Percentiles rank a stretch among this genome's conserved stretches.
Evolutionary conservation across 2,329 filamentous ascomycete genomes (phyloP).

Genomic region (Madurella fahalii): DNA sequence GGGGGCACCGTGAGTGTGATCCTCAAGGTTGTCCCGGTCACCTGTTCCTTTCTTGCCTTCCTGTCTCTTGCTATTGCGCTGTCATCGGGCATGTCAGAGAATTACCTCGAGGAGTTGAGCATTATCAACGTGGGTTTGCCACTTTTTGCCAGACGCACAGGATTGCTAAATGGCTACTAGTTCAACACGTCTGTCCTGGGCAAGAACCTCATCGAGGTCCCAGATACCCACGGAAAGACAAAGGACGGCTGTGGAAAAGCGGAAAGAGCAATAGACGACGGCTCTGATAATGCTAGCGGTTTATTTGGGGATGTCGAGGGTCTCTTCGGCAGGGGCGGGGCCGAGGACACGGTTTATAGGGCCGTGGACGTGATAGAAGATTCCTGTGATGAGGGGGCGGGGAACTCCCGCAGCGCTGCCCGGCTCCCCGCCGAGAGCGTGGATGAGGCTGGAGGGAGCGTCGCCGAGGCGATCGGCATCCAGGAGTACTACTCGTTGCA

Average conservation of each 20-base stretch:
- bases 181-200: conserved; percentile 41
- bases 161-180: conserved; percentile 22
- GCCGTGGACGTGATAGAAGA: conserved; percentile 15
- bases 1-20: background rate
- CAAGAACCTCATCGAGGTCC: conserved; percentile 31
- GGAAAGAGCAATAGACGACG: conserved; percentile 21
- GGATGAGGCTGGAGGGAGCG: conserved; percentile 18
- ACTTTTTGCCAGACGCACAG: background rate
- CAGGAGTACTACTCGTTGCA: conserved; percentile 34
- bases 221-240: conserved; percentile 19
- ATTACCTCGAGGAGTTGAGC: conserved; percentile 12
- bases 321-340: background rate
- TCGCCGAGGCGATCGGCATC: conserved; percentile 30
- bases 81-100: conserved; percentile 5
- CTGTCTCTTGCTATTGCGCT: conserved; percentile 17
- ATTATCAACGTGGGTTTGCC: conserved; percentile 17
- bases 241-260: conserved; percentile 6
- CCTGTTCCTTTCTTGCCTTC: conserved; percentile 13
- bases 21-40: conserved; percentile 14
- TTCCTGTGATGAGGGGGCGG: conserved; percentile 10
- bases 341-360: too few relatives aligned
- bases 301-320: too few relatives aligned
- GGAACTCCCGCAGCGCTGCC: conserved; percentile 14
- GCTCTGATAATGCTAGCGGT: conserved; percentile 13
- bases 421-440: conserved; percentile 16